These are phyloP conservation scores for Ganoderma sinense DNA, from an alignment of 1,284 basidiomycete genomes.

Conservation along the genomic window DNA sequence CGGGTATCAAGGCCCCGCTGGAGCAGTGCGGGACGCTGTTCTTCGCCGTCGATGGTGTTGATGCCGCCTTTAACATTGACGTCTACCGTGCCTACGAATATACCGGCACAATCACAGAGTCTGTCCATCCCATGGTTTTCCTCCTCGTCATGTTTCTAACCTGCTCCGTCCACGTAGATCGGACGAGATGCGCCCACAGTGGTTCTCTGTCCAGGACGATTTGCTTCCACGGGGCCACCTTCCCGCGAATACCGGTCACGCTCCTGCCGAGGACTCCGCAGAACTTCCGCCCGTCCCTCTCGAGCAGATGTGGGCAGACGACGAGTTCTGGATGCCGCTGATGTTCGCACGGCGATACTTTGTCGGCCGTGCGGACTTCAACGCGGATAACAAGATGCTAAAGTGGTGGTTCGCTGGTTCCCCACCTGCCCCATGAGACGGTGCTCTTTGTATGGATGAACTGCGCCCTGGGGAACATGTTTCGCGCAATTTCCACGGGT, in stretches of 20 bases:
- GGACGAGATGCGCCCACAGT: constrained; percentile 76
- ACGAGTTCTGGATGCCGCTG: constrained; percentile 66
- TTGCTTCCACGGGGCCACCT: constrained; percentile 18
- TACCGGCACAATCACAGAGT: constrained; percentile 67
- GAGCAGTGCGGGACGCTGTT: constrained; percentile 66
- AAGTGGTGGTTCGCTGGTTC: constrained; percentile 64
- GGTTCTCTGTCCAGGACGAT: constrained; percentile 54
- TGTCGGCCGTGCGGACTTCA: constrained; percentile 65
- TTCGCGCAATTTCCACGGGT: neutral
- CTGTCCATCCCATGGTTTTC: constrained; percentile 29
- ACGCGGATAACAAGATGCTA: constrained; percentile 40
- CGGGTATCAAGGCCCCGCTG: constrained; percentile 70
- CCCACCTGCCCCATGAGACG: neutral
- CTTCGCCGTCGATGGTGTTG: constrained; percentile 58
- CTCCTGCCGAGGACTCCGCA: constrained; percentile 12
- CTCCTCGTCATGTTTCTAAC: neutral
- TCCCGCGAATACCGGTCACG: constrained; percentile 1
- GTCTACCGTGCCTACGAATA: constrained; percentile 67
- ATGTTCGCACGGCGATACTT: constrained; percentile 57
- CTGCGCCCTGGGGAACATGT: neutral
- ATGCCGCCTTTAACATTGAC: constrained; percentile 72
- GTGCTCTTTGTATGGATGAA: neutral
- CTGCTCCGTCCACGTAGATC: constrained; percentile 48
- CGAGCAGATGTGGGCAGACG: constrained; percentile 71
- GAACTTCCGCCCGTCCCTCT: constrained; percentile 53